Base-by-base conservation (phyloP, 2,329 filamentous ascomycete genomes). In the Knufia fluminis region DNA sequence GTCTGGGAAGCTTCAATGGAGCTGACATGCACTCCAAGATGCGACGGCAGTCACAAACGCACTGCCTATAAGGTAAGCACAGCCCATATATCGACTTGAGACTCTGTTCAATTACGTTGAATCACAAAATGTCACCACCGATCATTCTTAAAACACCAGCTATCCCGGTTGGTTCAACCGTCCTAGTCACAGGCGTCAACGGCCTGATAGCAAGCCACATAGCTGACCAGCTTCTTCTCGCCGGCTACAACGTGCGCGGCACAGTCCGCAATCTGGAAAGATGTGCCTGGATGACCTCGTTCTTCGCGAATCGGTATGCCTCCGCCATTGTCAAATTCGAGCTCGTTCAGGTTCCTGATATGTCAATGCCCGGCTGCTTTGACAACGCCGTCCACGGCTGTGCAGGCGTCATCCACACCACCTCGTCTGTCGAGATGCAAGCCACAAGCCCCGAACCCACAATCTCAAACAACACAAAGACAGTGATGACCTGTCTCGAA, bases 181-280 rank as follows among this genome's bases (percentile, higher is more conserved):
- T 64, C 4, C 60, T 66, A 19, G 63, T 70, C 16, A 68, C 67
- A 0, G 67, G 67, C 16, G 63, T 66, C 33, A 70, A 67, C 44
- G 67, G 67, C 35, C 69, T 65, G 52, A 67, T 70, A 35, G 66
- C 60, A 6, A 64, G 61, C 19, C 57, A 61, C 9, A 59, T 66
- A 4, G 61, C 66, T 23, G 59, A 64, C 31, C 57, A 62, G 10
- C 61, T 69, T 20, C 62, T 75, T 16, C 48, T 62, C 1, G 58
- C 61, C 2, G 71, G 71, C 7, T 74, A 69, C 53, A 63, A 61
- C 1, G 72, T 76, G 16, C 68, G 71, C 12, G 72, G 71, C 1
- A 71, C 69, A 1, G 67, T 68, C 12, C 69, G 70, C 1, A 57
- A 64, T 42, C 19, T 52, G 0, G 52, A 59, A 1, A 70, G 66